Evolutionary conservation across 2,329 filamentous ascomycete genomes (phyloP).

Genomic region (Stemphylium vesicarium): DNA sequence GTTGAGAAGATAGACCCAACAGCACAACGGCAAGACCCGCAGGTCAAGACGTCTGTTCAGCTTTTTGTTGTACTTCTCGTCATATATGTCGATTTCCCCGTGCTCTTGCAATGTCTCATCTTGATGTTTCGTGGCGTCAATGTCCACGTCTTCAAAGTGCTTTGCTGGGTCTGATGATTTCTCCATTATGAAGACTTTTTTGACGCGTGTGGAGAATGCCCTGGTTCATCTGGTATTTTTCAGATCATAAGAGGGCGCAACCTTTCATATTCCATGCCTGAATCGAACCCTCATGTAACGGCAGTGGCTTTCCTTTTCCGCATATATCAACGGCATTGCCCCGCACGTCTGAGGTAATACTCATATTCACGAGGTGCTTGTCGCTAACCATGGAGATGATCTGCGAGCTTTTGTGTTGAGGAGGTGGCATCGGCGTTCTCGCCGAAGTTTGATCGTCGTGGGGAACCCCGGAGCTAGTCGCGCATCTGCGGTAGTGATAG

Average conservation of each 20-base stretch:
- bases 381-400: background rate
- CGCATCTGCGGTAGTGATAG: constrained; percentile 47
- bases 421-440: background rate
- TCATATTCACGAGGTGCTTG: background rate
- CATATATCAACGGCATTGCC: constrained; percentile 6
- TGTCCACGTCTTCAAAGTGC: background rate
- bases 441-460: background rate
- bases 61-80: constrained; percentile 4
- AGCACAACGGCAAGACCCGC: constrained; percentile 5
- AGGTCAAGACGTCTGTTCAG: constrained; percentile 3
- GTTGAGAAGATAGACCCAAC: constrained; percentile 8
- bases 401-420: background rate
- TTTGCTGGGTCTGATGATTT: background rate
- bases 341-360: constrained; percentile 4
- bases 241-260: too few relatives aligned
- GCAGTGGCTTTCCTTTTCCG: background rate
- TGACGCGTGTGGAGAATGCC: too few relatives aligned
- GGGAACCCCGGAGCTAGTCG: background rate
- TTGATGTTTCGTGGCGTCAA: background rate
- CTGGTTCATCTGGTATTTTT: too few relatives aligned
- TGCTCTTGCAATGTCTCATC: background rate
- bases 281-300: background rate
- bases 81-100: background rate
- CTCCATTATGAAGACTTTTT: background rate
- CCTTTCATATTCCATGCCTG: background rate